Conservation (phyloP, 495 filamentous ascomycete species). For the Penicillium arizonense region DNA sequence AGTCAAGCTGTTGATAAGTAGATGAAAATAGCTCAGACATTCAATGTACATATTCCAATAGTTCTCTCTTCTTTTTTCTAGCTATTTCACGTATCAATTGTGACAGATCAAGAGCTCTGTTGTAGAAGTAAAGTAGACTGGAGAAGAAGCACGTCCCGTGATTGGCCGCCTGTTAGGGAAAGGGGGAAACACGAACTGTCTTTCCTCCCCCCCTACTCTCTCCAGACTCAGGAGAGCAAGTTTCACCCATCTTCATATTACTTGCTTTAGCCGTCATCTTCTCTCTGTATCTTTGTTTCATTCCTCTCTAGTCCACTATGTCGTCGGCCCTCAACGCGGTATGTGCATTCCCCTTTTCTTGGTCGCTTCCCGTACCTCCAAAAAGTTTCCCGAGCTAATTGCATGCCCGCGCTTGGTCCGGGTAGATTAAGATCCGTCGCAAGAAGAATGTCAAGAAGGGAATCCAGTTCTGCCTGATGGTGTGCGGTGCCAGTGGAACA, state of each 20-base stretch:
- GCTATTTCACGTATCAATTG: neutral
- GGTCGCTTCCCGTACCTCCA: constrained; percentile 34
- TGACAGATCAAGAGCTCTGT: constrained; percentile 4
- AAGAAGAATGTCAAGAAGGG: constrained; percentile 99
- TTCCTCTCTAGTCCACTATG: constrained; percentile 45
- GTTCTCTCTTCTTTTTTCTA: neutral
- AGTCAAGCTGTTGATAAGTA: neutral
- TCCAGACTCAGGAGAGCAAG: constrained; percentile 17
- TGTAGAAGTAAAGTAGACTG: constrained; percentile 15
- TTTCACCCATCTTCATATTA: constrained; percentile 17
- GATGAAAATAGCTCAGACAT: neutral
- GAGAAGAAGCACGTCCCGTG: constrained; percentile 17
- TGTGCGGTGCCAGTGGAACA: constrained; percentile 97
- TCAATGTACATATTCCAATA: neutral
- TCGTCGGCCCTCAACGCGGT: constrained; percentile 62
- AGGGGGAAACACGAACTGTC: constrained; percentile 34
- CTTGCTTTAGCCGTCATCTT: constrained; percentile 11
- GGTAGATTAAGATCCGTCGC: constrained; percentile 88
- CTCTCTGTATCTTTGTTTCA: constrained; percentile 19
- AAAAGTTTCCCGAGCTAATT: constrained; percentile 25
- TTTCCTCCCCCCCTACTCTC: constrained; percentile 18
- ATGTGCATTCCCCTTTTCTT: constrained; percentile 45
- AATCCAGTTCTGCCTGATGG: constrained; percentile 99
- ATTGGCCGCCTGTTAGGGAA: constrained; percentile 29
- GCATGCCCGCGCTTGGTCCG: constrained; percentile 14